Evolutionary conservation across 2,329 filamentous ascomycete species (phyloP).

Genomic region (Bisporella sp.): DNA sequence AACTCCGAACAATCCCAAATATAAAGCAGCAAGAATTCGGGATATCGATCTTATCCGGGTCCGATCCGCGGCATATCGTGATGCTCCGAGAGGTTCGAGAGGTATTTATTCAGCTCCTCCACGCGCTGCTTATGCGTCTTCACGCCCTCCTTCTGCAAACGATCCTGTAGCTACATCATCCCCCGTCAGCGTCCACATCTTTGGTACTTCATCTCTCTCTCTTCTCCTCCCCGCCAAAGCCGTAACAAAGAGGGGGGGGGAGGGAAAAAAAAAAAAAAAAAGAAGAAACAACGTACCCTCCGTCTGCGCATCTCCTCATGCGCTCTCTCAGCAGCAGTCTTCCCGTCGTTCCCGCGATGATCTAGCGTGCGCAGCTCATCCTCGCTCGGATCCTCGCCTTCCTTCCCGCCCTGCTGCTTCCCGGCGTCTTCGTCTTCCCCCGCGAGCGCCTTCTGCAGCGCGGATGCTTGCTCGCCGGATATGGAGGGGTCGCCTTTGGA

Average conservation of each 20-base stretch:
- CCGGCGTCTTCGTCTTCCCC: constrained; percentile 19
- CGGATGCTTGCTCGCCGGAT: constrained; percentile 38
- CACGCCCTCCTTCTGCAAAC: constrained; percentile 70
- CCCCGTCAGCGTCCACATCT: neutral
- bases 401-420: constrained; percentile 13
- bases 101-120: constrained; percentile 89
- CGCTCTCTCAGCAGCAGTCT: constrained; percentile 78
- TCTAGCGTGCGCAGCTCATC: constrained; percentile 20
- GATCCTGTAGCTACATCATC: constrained; percentile 63
- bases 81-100: constrained; percentile 89
- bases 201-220: neutral
- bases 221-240: neutral
- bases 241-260: neutral
- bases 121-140: constrained; percentile 98
- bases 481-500: constrained; percentile 23
- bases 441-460: constrained; percentile 30
- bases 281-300: constrained; percentile 49
- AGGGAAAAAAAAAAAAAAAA: neutral
- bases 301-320: constrained; percentile 78
- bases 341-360: constrained; percentile 36
- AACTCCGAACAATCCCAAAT: neutral
- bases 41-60: constrained; percentile 39
- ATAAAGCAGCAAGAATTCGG: neutral
- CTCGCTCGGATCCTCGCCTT: constrained; percentile 9
- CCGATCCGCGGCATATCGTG: constrained; percentile 79